Evolutionary conservation across 768 basidiomycete species (phyloP).

Genomic region (Psilocybe sp.): DNA sequence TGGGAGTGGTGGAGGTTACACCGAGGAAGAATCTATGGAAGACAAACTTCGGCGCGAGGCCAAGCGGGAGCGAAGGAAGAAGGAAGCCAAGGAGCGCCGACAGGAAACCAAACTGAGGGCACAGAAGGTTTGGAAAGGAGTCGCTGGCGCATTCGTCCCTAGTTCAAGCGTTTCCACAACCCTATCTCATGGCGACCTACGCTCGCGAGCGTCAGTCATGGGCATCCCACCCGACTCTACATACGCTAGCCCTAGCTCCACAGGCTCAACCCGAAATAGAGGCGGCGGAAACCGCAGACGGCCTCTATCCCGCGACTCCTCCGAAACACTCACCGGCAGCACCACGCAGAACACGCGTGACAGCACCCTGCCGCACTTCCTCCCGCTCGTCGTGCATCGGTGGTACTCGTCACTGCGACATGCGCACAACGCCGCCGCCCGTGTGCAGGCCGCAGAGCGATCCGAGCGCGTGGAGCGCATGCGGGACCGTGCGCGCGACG

Average conservation of each 20-base stretch:
- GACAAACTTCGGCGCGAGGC: conserved; percentile 55
- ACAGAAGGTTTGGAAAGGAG: conserved; percentile 54
- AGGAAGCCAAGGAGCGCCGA: conserved; percentile 43
- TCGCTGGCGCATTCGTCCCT: conserved; percentile 45
- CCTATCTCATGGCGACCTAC: not conserved
- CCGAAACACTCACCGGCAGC: conserved; percentile 7
- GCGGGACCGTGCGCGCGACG: conserved; percentile 39
- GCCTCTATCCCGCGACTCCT: conserved; percentile 6
- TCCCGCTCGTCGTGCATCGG: conserved; percentile 42
- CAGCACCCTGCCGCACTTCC: conserved; percentile 30
- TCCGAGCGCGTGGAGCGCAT: conserved; percentile 58
- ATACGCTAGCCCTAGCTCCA: not conserved
- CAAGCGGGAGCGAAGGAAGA: conserved; percentile 49
- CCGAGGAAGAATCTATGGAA: conserved; percentile 54
- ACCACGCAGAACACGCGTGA: conserved; percentile 11
- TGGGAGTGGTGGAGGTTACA: conserved; percentile 65
- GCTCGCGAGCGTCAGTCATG: not conserved
- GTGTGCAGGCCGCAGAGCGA: conserved; percentile 67
- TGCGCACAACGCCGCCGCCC: conserved; percentile 70
- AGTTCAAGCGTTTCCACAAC: not conserved
- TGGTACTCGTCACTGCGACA: conserved; percentile 63
- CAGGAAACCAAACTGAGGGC: conserved; percentile 51
- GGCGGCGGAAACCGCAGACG: conserved; percentile 1
- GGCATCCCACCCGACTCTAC: not conserved
- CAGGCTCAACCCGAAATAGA: not conserved